Evolutionary conservation across 305 asterid species (phyloP).

Genomic region (Ilex paraguariensis): DNA sequence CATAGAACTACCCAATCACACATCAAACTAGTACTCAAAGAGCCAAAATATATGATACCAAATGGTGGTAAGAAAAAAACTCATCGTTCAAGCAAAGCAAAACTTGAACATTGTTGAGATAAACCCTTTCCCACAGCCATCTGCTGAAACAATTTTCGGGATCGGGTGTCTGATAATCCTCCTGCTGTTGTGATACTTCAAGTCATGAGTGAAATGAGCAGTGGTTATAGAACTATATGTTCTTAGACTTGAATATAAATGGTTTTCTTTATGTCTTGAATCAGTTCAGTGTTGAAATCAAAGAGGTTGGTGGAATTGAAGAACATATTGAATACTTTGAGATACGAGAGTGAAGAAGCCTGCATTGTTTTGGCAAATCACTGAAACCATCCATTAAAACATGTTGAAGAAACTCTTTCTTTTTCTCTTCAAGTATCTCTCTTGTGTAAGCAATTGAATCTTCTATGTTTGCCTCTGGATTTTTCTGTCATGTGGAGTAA

Average conservation of each 20-base stretch:
- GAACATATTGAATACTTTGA: constrained; percentile 53
- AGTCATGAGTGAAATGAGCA: background rate
- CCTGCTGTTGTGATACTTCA: too few relatives aligned
- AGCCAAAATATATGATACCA: too few relatives aligned
- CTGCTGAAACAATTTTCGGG: too few relatives aligned
- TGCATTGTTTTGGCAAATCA: constrained; percentile 29
- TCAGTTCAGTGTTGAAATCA: constrained; percentile 36
- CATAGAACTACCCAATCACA: too few relatives aligned
- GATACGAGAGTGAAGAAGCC: constrained; percentile 38
- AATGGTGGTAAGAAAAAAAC: too few relatives aligned
- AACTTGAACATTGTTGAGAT: too few relatives aligned
- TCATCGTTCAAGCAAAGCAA: too few relatives aligned
- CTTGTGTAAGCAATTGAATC: constrained; percentile 37
- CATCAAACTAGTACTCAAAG: too few relatives aligned
- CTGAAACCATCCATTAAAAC: constrained; percentile 20
- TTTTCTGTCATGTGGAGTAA: constrained; percentile 36
- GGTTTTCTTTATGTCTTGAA: constrained; percentile 43
- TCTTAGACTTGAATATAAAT: constrained; percentile 10
- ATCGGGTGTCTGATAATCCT: too few relatives aligned
- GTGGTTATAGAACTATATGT: background rate
- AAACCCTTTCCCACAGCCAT: too few relatives aligned
- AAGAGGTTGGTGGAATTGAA: constrained; percentile 46
- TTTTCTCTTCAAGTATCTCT: constrained; percentile 21
- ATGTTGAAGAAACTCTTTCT: constrained; percentile 37
- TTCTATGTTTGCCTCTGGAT: constrained; percentile 22